Evolutionary conservation across 1,139 yeast species (phyloP), one percentile per base, ranked within the genome.

Genomic region (Nematodospora anomalae): DNA sequence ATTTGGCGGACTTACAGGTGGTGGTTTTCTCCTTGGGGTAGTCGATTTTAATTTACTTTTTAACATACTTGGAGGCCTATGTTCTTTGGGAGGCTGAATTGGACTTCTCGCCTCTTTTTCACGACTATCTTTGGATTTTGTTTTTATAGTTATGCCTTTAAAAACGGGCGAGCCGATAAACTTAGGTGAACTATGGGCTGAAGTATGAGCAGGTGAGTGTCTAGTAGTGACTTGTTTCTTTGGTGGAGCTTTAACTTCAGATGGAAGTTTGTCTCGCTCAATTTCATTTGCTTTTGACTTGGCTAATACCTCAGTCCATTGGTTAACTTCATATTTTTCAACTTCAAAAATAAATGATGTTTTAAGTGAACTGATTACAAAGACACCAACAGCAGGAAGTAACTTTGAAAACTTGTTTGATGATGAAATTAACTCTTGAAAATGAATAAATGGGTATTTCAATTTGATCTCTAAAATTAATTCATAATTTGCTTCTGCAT

Each of bases 301-400:
- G 4, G 77, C 76, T 30, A 80, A 59, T 0, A 73, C 54, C 33
- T 71, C 75, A 0, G 85, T 79, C 86, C 86, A 80, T 12, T 61
- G 55, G 22, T 66, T 60, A 0, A 79, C 66, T 28, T 77, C 83
- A 30, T 53, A 60, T 43, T 71, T 75, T 32, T 76, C 80, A n/a
- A 73, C 81, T 49, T 80, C 84, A 57, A 77, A 76, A 3, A 71
- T 66, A 44, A 75, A 68, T 0, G 83, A 67, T 3, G 74, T 62
- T 5, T 55, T 58, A 25, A 55, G 53, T 0, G 83, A 75, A 40
- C 68, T 67, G 24, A 80, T 69, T 0, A 80, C 82, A 63, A 80
- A 80, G 6, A 73, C 48, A 0, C 79, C 80, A 0, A 71, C 60
- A 3, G 66, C 58, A 0, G 74, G 67, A 3, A 66, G 36, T 30